phyloP scores from a whole-genome alignment of 129 eudicot genomes.

The Gnaphalium uliginosum region DNA sequence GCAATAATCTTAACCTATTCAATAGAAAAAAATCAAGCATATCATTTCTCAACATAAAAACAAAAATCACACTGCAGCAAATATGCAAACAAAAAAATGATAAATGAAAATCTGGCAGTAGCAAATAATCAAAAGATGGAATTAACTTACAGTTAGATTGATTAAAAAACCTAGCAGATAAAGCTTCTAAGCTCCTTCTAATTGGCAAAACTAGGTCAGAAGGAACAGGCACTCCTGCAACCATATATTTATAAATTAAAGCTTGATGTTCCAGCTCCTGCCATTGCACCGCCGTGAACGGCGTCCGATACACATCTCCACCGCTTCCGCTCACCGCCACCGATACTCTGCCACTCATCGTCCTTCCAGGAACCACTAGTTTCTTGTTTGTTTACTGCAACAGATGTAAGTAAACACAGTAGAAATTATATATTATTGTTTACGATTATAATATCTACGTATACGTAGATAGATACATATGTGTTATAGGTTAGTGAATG shows the following conservation, averaged over 20 bases:
- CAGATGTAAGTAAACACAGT: slow-evolving; percentile 15
- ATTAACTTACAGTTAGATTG: slow-evolving; percentile 49
- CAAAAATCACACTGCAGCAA: too few species aligned
- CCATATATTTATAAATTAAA: slow-evolving; percentile 25
- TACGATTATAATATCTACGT: background rate
- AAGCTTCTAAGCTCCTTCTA: slow-evolving; percentile 50
- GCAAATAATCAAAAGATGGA: background rate
- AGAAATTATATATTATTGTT: background rate
- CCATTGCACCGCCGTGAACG: slow-evolving; percentile 37
- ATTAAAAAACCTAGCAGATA: slow-evolving; percentile 51
- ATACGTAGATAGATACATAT: background rate
- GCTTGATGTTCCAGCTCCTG: slow-evolving; percentile 41
- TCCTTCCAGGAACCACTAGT: background rate
- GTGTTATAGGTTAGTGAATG: background rate
- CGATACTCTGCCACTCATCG: slow-evolving; percentile 30
- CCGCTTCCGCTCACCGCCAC: slow-evolving; percentile 23
- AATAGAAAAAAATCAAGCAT: background rate
- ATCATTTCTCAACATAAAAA: too few species aligned
- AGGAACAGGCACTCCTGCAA: slow-evolving; percentile 54
- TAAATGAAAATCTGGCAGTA: background rate
- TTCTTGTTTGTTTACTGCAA: background rate
- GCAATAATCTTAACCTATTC: background rate
- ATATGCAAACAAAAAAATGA: background rate
- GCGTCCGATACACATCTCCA: slow-evolving; percentile 3
- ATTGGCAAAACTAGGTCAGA: slow-evolving; percentile 65